Base-by-base conservation (phyloP, 352 stramenopile species). In the Peronospora belbahrii region DNA sequence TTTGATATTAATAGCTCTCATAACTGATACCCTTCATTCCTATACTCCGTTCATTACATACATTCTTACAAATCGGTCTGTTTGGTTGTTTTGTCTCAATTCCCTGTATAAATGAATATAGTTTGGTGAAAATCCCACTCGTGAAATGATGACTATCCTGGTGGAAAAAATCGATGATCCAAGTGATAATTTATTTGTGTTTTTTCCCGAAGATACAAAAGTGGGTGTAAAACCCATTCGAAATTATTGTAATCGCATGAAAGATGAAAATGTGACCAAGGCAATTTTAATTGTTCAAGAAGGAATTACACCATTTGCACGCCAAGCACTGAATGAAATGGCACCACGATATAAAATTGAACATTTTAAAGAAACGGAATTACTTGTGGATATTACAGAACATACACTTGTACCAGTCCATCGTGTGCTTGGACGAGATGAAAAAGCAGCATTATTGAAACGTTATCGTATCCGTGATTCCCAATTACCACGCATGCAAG, bases 341-440 rank as follows among this genome's bases (percentile, higher is more conserved):
- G 75, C 74, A 24, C 79, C 83, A 35, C 66, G 79, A 19, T 92
- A 88, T 79, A 88, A 94, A 56, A 89, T 95, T 52, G 95, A 99
- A 64, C 92, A 98, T 74, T 99, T 99, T 51, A 97, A 97, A 59
- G 97, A 99, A 73, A 92, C 91, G 14, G 97, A 99, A 62, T 70
- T 99, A 35, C 85, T 99, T 46, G 95, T 99, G 25, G 97, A 99
- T 70, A 99, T 99, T 65, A 99, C 97, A 27, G 92, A 99, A 61
- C 97, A 99, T 81, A 97, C 96, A 57, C 80, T 99, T 30, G 96
- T 98, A 52, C 97, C 97, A 6, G 92, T 99, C 56, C 97, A 99
- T 83, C 86, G 95, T 67, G 94, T 99, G 42, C 80, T 99, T 0
- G 88, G 62, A n/a, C 72, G 80, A 32, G 91, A 97, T 45, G 93